Percentiles rank a stretch among this genome's conserved stretches.
Conservation (phyloP, 169 alveolate genomes). For the Plasmodium gonderi region DNA sequence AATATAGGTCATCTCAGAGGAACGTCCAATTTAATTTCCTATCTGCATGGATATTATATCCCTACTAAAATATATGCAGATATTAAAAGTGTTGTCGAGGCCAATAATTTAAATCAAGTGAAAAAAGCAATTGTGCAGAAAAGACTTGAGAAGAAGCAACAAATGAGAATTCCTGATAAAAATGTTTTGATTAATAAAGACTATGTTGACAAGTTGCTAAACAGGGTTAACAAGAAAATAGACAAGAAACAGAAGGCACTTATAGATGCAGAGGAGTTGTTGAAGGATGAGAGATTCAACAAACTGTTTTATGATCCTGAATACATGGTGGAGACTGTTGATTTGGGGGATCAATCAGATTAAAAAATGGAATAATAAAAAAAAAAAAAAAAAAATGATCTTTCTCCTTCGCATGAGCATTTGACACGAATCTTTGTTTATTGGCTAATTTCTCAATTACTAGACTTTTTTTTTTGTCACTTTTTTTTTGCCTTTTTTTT, state of each 20-base stretch:
- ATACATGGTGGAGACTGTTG: constrained; percentile 56
- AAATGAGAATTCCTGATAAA: constrained; percentile 83
- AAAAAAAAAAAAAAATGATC: too few relatives aligned
- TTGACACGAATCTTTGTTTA: too few relatives aligned
- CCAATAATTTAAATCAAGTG: constrained; percentile 87
- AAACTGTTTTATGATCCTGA: constrained; percentile 67
- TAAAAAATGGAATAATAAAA: too few relatives aligned
- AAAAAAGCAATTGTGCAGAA: constrained; percentile 83
- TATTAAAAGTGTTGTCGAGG: constrained; percentile 87
- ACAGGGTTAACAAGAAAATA: constrained; percentile 24
- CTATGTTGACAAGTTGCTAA: constrained; percentile 37
- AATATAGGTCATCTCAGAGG: constrained; percentile 94
- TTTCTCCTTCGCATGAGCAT: too few relatives aligned
- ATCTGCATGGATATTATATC: constrained; percentile 96
- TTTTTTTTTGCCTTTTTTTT: too few relatives aligned
- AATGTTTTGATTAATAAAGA: constrained; percentile 16
- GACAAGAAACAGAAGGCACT: constrained; percentile 40
- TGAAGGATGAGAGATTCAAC: constrained; percentile 47
- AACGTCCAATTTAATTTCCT: constrained; percentile 93
- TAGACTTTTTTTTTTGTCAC: too few relatives aligned
- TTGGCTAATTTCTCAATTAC: too few relatives aligned
- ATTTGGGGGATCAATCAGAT: constrained; percentile 3
- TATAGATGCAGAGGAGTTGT: constrained; percentile 38
- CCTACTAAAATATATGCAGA: constrained; percentile 90
- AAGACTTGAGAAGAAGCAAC: constrained; percentile 87